Evolutionary conservation across 2,329 filamentous ascomycete genomes (phyloP).

Genomic region (Claviceps citrina): DNA sequence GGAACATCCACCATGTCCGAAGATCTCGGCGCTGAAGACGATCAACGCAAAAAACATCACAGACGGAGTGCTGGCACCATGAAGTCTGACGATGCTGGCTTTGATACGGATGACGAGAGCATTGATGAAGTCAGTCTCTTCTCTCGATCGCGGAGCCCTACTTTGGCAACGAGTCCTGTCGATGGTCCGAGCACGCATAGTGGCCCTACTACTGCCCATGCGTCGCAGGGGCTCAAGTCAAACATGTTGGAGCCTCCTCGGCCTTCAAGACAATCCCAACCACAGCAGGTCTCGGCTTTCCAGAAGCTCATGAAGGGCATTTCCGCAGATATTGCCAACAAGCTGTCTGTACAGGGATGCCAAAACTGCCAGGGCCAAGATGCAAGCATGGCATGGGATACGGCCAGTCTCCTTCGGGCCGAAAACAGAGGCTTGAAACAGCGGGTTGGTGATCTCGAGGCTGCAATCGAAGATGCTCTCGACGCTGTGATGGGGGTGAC

Average conservation of each 20-base stretch:
- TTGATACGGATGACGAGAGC: constrained; percentile 38
- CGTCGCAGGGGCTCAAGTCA: constrained; percentile 12
- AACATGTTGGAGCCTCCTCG: constrained; percentile 13
- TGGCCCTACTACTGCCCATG: background rate
- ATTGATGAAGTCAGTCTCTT: constrained; percentile 42
- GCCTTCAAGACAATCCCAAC: constrained; percentile 21
- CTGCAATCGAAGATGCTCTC: constrained; percentile 43
- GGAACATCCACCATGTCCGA: constrained; percentile 32
- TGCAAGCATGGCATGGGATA: constrained; percentile 48
- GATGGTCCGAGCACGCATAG: background rate
- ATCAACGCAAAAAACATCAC: constrained; percentile 27
- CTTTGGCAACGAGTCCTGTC: constrained; percentile 22
- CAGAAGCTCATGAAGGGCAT: constrained; percentile 29
- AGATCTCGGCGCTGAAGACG: constrained; percentile 39
- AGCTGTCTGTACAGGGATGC: constrained; percentile 23
- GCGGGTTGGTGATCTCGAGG: constrained; percentile 42
- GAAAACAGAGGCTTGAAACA: constrained; percentile 49
- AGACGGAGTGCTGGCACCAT: constrained; percentile 28
- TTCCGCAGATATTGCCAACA: constrained; percentile 19
- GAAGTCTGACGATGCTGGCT: constrained; percentile 25
- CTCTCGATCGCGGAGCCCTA: constrained; percentile 43
- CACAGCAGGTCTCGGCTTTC: constrained; percentile 20
- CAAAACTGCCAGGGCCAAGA: constrained; percentile 43
- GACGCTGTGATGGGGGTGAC: constrained; percentile 40
- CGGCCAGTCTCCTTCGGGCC: constrained; percentile 42